These are phyloP conservation scores for Suillus americanus DNA, from an alignment of 768 basidiomycete genomes.

Conservation along the genomic window DNA sequence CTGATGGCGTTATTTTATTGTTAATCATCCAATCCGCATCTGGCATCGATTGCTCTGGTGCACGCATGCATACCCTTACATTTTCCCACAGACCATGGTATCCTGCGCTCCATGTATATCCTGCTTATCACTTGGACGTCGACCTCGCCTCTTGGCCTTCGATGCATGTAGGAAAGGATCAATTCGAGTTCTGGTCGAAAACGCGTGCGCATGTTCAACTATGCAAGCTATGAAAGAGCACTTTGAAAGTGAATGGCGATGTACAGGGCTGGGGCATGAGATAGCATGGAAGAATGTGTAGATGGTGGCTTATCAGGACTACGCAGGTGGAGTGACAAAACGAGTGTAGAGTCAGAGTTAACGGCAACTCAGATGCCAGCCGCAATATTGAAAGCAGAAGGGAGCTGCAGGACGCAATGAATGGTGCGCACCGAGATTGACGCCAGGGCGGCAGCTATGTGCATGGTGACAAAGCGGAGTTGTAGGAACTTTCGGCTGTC, in stretches of 20 bases:
- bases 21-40: neutral
- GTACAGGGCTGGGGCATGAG: neutral
- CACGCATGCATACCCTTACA: neutral
- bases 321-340: neutral
- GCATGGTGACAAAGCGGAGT: neutral
- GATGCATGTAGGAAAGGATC: neutral
- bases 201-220: neutral
- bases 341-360: neutral
- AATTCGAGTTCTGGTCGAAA: neutral
- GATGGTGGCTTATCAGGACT: neutral
- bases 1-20: neutral
- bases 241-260: neutral
- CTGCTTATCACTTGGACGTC: neutral
- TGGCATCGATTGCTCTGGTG: no score
- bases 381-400: neutral
- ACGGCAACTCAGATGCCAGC: neutral
- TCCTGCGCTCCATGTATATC: neutral
- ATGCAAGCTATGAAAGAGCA: neutral
- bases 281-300: neutral
- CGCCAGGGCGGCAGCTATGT: neutral
- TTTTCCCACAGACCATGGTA: neutral
- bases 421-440: neutral
- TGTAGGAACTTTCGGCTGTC: neutral
- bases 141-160: neutral
- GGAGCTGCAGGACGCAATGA: neutral